Percentiles rank a stretch among this genome's conserved stretches.
Evolutionary conservation across 345 rosid genomes (phyloP).

Genomic region (Viola odorata): DNA sequence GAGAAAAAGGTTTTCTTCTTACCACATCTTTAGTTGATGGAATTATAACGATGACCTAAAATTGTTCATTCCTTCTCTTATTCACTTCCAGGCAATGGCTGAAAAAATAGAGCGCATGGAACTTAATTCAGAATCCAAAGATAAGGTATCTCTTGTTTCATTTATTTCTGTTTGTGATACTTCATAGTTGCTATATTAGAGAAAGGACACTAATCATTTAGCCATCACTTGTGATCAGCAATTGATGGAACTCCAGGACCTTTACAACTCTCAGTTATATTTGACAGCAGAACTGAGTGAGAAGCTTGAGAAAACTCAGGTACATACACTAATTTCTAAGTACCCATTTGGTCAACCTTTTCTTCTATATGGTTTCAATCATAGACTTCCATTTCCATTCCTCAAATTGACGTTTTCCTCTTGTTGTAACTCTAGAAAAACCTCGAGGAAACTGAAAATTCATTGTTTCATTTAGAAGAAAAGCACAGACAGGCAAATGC

Average conservation of each 20-base stretch:
- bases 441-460: constrained; percentile 78
- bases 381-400: background rate
- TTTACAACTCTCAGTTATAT: constrained; percentile 66
- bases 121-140: constrained; percentile 74
- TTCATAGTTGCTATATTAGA: constrained; percentile 1
- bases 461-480: constrained; percentile 85
- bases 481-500: constrained; percentile 89
- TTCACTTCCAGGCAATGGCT: constrained; percentile 70
- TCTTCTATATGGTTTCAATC: background rate
- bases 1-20: constrained; percentile 73
- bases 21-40: constrained; percentile 1
- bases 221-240: constrained; percentile 43
- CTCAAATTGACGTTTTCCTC: constrained; percentile 20
- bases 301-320: constrained; percentile 89
- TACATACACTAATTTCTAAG: constrained; percentile 22
- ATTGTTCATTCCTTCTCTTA: constrained; percentile 12
- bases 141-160: constrained; percentile 41
- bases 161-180: constrained; percentile 2
- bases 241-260: constrained; percentile 82
- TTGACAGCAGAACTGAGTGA: constrained; percentile 62
- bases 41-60: constrained; percentile 2
- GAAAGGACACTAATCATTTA: constrained; percentile 5
- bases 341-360: constrained; percentile 6
- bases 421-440: constrained; percentile 50
- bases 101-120: constrained; percentile 96